Evolutionary conservation across 2,329 filamentous ascomycete genomes (phyloP).

Genomic region (Sclerotinia sclerotiorum): DNA sequence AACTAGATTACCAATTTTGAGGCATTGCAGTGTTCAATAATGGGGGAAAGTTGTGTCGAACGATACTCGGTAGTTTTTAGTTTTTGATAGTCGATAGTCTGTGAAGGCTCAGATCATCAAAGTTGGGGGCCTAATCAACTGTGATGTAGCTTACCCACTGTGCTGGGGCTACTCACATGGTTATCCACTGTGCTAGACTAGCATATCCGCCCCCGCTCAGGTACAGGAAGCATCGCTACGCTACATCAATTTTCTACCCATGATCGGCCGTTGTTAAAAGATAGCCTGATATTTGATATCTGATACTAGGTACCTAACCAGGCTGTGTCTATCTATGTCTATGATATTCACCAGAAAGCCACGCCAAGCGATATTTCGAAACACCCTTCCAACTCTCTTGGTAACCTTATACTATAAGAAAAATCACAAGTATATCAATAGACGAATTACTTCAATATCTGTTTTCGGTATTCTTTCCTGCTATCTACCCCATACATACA

Average conservation of each 20-base stretch:
- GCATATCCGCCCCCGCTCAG: not conserved
- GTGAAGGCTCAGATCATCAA: not conserved
- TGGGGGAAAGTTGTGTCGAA: not conserved
- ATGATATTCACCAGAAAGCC: not conserved
- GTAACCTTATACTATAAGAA: not conserved
- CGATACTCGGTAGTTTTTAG: not conserved
- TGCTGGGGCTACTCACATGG: not conserved
- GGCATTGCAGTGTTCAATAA: not conserved
- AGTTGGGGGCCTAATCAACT: constrained; percentile 9
- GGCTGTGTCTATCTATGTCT: not conserved
- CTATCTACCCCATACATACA: not conserved
- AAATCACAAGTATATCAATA: constrained; percentile 1
- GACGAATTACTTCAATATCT: not conserved
- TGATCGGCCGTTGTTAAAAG: constrained; percentile 5
- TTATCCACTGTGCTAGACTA: not conserved
- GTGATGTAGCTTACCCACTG: not conserved
- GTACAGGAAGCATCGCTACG: not conserved
- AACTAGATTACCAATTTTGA: not conserved
- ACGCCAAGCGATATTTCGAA: not conserved
- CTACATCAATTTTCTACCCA: not conserved
- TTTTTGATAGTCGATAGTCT: not conserved
- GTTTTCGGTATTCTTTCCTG: not conserved
- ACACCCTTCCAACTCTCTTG: not conserved
- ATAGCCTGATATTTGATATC: not conserved
- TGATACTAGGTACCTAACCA: not conserved